phyloP scores from a whole-genome alignment of 106 monocot species.

The Phalaenopsis aphrodite region DNA sequence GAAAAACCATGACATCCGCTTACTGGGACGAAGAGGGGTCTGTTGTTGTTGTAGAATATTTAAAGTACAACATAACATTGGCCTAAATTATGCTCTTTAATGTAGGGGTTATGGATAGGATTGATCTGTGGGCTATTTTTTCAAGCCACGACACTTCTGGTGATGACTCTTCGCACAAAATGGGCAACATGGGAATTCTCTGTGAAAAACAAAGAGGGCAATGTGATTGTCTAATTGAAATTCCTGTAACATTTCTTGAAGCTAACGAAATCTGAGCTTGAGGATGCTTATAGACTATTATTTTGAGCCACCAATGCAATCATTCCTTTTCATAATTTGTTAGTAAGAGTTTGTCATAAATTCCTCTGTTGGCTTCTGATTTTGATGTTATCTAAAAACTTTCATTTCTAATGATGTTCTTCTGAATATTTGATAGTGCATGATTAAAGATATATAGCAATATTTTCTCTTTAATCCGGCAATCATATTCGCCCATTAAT shows the following conservation, averaged over 20 bases:
- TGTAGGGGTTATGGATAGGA: constrained; percentile 79
- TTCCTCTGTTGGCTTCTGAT: not conserved
- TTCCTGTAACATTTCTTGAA: not conserved
- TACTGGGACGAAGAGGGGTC: too few relatives aligned
- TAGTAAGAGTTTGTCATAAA: not conserved
- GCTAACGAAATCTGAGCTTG: not conserved
- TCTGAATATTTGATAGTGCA: too few relatives aligned
- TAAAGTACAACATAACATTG: not conserved
- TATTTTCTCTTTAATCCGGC: too few relatives aligned
- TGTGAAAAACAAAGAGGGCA: not conserved
- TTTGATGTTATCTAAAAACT: not conserved
- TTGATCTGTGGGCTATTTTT: constrained; percentile 70
- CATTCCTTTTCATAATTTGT: not conserved
- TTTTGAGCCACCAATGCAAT: not conserved
- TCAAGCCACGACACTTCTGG: constrained; percentile 48
- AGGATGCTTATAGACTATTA: not conserved
- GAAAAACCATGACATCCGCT: too few relatives aligned
- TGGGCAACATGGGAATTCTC: constrained; percentile 31
- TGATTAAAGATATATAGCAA: too few relatives aligned
- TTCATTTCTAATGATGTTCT: too few relatives aligned
- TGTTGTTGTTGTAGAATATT: too few relatives aligned
- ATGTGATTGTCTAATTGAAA: constrained; percentile 3
- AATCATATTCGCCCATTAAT: too few relatives aligned
- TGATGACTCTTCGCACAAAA: constrained; percentile 54
- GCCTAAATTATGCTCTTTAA: not conserved